These are phyloP conservation scores for Pestalotiopsis sp. DNA, from an alignment of 2,329 filamentous ascomycete species.

Conservation along the genomic window DNA sequence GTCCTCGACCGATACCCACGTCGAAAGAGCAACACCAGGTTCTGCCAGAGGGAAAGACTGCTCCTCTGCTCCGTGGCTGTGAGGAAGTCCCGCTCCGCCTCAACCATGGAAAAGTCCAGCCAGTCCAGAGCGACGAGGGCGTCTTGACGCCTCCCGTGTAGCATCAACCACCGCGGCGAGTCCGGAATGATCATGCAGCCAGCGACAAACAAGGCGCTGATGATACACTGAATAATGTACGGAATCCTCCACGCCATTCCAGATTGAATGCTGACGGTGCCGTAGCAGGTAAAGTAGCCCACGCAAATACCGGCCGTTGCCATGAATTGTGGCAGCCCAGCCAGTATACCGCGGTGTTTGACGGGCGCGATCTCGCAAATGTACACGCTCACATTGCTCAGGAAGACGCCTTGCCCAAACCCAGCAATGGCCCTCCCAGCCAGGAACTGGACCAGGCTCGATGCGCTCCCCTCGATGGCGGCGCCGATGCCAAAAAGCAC, in stretches of 20 bases:
- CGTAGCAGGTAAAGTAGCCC: slow-evolving; percentile 65
- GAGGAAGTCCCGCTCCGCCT: slow-evolving; percentile 50
- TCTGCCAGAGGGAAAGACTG: slow-evolving; percentile 33
- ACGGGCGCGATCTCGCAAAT: slow-evolving; percentile 63
- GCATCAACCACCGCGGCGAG: slow-evolving; percentile 60
- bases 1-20: slow-evolving; percentile 39
- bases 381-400: slow-evolving; percentile 60
- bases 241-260: slow-evolving; percentile 59
- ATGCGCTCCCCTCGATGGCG: slow-evolving; percentile 50
- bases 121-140: slow-evolving; percentile 43
- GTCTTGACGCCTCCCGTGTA: slow-evolving; percentile 46
- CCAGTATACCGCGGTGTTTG: slow-evolving; percentile 49
- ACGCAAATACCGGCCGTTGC: slow-evolving; percentile 50
- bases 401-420: slow-evolving; percentile 58
- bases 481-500: slow-evolving; percentile 55
- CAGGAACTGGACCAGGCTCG: slow-evolving; percentile 52
- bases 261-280: slow-evolving; percentile 45
- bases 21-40: slow-evolving; percentile 33
- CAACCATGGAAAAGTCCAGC: slow-evolving; percentile 44
- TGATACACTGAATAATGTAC: slow-evolving; percentile 47
- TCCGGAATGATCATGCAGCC: slow-evolving; percentile 48
- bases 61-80: slow-evolving; percentile 25
- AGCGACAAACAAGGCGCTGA: slow-evolving; percentile 40
- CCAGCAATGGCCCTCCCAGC: slow-evolving; percentile 57
- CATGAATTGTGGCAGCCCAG: slow-evolving; percentile 54